A percentile compares a stretch with the other conserved stretches of the same genome.
Conservation (phyloP, 2,329 filamentous ascomycete genomes). For the Trichoderma sp. region DNA sequence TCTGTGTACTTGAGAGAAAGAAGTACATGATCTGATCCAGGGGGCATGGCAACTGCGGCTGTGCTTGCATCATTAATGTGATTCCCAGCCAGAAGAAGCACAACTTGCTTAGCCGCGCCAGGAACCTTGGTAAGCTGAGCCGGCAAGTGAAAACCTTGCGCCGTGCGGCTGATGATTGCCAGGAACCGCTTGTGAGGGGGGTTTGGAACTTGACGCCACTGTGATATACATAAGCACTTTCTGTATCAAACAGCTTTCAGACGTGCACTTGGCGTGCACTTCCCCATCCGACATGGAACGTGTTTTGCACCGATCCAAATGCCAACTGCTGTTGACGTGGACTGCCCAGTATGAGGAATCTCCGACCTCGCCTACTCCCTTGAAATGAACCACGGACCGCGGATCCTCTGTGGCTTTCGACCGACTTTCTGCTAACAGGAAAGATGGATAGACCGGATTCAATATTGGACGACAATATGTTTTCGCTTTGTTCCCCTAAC, state of each 20-base stretch:
- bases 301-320: no score
- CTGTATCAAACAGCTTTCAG: neutral
- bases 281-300: no score
- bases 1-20: neutral
- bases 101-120: conserved; percentile 9
- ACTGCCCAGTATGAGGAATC: neutral
- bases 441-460: conserved; percentile 16
- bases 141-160: conserved; percentile 15
- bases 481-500: neutral
- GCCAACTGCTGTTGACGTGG: neutral
- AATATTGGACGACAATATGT: conserved; percentile 4
- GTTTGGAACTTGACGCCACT: neutral
- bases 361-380: conserved; percentile 7
- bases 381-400: conserved; percentile 5
- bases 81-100: neutral
- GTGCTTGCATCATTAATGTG: no score
- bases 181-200: conserved; percentile 14
- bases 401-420: conserved; percentile 18
- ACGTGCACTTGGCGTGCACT: neutral
- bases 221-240: conserved; percentile 16
- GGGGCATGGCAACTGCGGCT: neutral
- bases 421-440: conserved; percentile 4
- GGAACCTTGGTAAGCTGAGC: conserved; percentile 17
- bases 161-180: conserved; percentile 8
- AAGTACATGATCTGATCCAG: neutral